Percentiles rank a stretch among this genome's conserved stretches.
Conservation (phyloP, 2,329 filamentous ascomycete genomes). For the Verticillium tricorpus region DNA sequence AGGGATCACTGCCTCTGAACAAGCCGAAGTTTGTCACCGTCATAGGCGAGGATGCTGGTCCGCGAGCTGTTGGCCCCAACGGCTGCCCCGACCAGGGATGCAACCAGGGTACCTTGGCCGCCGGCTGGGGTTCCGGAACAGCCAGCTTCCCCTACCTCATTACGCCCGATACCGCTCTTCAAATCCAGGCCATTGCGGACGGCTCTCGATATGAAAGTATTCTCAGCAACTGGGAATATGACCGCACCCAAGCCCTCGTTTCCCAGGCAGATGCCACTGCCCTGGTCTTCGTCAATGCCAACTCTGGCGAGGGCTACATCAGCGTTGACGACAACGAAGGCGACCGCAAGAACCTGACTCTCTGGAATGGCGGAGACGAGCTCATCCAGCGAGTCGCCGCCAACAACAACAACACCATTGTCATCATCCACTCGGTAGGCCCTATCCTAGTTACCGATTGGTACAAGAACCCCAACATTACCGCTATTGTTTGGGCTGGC, state of each 20-base stretch:
- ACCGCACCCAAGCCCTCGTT: slow-evolving; percentile 57
- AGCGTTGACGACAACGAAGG: slow-evolving; percentile 76
- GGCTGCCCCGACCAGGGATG: slow-evolving; percentile 67
- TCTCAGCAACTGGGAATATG: slow-evolving; percentile 58
- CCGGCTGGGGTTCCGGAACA: slow-evolving; percentile 76
- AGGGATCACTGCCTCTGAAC: slow-evolving; percentile 68
- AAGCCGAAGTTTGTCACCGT: slow-evolving; percentile 72
- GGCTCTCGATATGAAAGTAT: slow-evolving; percentile 60
- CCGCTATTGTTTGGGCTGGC: slow-evolving; percentile 78
- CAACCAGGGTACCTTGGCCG: slow-evolving; percentile 58
- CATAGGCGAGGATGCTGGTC: slow-evolving; percentile 78
- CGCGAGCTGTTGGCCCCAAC: slow-evolving; percentile 72
- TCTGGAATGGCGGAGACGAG: slow-evolving; percentile 79
- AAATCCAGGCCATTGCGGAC: slow-evolving; percentile 56
- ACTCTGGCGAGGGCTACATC: slow-evolving; percentile 85
- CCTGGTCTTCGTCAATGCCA: slow-evolving; percentile 86
- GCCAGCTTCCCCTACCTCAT: slow-evolving; percentile 72
- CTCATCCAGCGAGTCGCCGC: slow-evolving; percentile 77
- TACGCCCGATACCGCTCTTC: slow-evolving; percentile 68
- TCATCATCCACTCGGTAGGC: slow-evolving; percentile 83
- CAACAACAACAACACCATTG: slow-evolving; percentile 81
- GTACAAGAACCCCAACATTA: slow-evolving; percentile 72
- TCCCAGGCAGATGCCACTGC: slow-evolving; percentile 61
- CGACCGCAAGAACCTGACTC: slow-evolving; percentile 86
- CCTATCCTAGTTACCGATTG: slow-evolving; percentile 73